Evolutionary conservation across 2,329 filamentous ascomycete genomes (phyloP).

Genomic region (Pseudocercospora ulei): DNA sequence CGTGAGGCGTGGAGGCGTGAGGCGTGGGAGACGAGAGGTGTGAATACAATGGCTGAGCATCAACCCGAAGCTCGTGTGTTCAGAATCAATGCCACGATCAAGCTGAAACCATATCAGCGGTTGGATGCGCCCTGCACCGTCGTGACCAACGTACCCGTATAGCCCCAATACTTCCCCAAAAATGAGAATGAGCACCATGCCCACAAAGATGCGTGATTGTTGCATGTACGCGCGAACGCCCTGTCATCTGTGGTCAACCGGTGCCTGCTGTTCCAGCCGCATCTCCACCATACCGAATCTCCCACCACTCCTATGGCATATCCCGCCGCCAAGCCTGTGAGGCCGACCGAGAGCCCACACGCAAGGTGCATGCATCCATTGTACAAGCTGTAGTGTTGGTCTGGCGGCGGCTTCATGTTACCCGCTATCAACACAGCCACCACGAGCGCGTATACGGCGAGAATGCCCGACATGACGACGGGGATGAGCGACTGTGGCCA

Average conservation of each 20-base stretch:
- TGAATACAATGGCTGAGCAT: not conserved
- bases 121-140: not conserved
- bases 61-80: constrained; percentile 51
- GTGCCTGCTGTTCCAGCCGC: not conserved
- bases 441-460: constrained; percentile 94
- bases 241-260: constrained; percentile 31
- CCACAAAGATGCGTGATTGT: constrained; percentile 90
- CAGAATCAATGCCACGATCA: constrained; percentile 86
- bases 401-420: constrained; percentile 65
- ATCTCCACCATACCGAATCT: constrained; percentile 55
- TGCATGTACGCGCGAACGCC: constrained; percentile 91
- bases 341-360: constrained; percentile 78
- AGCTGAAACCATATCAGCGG: constrained; percentile 41
- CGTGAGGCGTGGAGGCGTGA: no score
- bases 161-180: constrained; percentile 95
- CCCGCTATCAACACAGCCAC: constrained; percentile 92
- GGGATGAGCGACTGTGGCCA: constrained; percentile 62
- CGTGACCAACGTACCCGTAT: constrained; percentile 61
- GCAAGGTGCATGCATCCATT: constrained; percentile 89
- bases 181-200: constrained; percentile 97
- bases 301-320: constrained; percentile 95
- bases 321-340: constrained; percentile 85
- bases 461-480: constrained; percentile 97
- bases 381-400: constrained; percentile 69
- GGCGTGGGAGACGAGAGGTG: not conserved